These are phyloP conservation scores for Mercurialis annua DNA, from an alignment of 345 rosid species.

Conservation along the genomic window DNA sequence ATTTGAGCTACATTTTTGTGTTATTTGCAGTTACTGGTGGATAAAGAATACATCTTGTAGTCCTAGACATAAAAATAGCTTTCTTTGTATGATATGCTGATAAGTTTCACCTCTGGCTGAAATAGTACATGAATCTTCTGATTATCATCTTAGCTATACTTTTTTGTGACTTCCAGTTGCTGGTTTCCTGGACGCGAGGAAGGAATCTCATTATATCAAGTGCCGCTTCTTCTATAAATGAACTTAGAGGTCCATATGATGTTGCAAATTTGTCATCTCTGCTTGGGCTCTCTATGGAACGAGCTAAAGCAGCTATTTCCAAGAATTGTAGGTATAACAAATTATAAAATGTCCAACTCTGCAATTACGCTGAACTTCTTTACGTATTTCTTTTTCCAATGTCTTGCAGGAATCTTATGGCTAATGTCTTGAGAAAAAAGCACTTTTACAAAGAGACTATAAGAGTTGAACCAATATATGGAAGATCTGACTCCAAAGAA, in stretches of 20 bases:
- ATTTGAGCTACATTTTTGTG: no score
- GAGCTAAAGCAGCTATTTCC: constrained; percentile 71
- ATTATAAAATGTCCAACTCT: constrained; percentile 6
- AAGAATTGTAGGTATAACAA: constrained; percentile 70
- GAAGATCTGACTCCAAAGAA: constrained; percentile 31
- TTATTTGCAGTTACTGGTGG: no score
- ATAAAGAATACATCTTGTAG: no score
- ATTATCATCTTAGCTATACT: constrained; percentile 1
- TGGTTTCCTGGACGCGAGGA: constrained; percentile 86
- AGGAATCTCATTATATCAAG: constrained; percentile 76
- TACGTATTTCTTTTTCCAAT: constrained; percentile 7
- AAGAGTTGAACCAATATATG: constrained; percentile 48
- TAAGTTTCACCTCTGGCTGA: background rate
- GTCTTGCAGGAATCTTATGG: constrained; percentile 54
- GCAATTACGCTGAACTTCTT: constrained; percentile 6
- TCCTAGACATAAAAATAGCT: no score
- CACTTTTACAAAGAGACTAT: constrained; percentile 71
- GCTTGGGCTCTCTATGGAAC: constrained; percentile 67
- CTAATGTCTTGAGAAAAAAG: constrained; percentile 60
- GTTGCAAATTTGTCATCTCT: constrained; percentile 67
- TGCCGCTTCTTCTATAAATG: constrained; percentile 63
- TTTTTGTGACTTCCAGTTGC: constrained; percentile 42
- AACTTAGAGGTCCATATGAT: constrained; percentile 85
- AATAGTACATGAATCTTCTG: background rate
- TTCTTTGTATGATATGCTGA: background rate